Evolutionary conservation across 1,139 yeast species (phyloP).

Genomic region (Pichia sp.): DNA sequence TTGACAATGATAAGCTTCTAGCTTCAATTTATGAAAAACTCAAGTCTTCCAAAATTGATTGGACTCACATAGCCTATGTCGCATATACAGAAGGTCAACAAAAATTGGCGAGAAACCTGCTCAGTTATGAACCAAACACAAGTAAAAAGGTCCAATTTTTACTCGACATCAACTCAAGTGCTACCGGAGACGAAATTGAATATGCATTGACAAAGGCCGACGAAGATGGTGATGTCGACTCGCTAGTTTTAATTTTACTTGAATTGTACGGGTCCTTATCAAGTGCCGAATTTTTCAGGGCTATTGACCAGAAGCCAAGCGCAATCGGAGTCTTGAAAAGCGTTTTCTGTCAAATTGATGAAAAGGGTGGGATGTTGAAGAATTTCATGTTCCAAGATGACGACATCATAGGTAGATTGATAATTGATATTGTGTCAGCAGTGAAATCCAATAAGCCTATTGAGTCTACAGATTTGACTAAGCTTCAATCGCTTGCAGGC

Average conservation of each 20-base stretch:
- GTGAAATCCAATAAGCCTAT: neutral
- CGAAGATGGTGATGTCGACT: constrained; percentile 60
- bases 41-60: constrained; percentile 41
- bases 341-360: constrained; percentile 2
- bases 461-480: neutral
- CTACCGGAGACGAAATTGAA: constrained; percentile 45
- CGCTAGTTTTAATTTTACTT: constrained; percentile 57
- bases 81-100: constrained; percentile 85
- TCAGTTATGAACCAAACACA: constrained; percentile 66
- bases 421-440: constrained; percentile 30
- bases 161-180: constrained; percentile 49
- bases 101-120: constrained; percentile 58
- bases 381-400: constrained; percentile 63
- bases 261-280: constrained; percentile 46
- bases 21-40: constrained; percentile 47
- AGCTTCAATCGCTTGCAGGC: constrained; percentile 2
- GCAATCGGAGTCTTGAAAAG: constrained; percentile 30
- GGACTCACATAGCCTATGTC: constrained; percentile 57
- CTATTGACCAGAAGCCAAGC: constrained; percentile 43
- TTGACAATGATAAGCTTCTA: constrained; percentile 58
- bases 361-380: constrained; percentile 35
- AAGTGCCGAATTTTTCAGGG: constrained; percentile 51
- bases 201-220: constrained; percentile 67
- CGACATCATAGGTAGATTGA: constrained; percentile 39
- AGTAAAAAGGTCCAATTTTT: constrained; percentile 59